phyloP scores from a whole-genome alignment of 169 alveolate species.

The Eimeria zaria region DNA sequence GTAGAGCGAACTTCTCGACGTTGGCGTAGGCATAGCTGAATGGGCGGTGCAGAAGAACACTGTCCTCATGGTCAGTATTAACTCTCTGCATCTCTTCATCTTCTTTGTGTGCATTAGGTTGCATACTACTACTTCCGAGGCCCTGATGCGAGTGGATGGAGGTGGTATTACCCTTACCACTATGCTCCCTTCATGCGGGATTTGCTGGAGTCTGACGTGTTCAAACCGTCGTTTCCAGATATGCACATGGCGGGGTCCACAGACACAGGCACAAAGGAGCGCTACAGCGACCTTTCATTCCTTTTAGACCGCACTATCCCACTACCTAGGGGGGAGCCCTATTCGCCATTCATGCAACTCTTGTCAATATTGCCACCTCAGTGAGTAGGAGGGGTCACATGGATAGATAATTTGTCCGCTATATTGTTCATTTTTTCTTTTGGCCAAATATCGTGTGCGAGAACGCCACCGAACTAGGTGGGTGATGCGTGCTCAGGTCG shows the following conservation, averaged over 20 bases:
- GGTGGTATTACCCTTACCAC: conserved; percentile 99
- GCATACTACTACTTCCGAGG: conserved; percentile 85
- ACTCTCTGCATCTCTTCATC: background rate
- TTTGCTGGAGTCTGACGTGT: conserved; percentile 89
- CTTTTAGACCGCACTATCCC: conserved; percentile 37
- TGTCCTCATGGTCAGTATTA: background rate
- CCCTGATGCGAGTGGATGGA: conserved; percentile 94
- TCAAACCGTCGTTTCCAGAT: conserved; percentile 34
- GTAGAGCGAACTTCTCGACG: background rate
- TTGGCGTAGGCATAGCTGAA: background rate
- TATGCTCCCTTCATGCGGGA: conserved; percentile 99
- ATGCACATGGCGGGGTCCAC: background rate
- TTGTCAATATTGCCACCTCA: conserved; percentile 98
- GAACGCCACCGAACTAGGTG: background rate
- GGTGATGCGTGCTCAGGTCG: conserved; percentile 43
- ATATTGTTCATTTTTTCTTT: background rate
- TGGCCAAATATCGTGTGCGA: background rate
- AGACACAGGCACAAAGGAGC: background rate
- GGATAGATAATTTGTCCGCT: background rate
- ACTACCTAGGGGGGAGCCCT: conserved; percentile 94
- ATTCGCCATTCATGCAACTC: conserved; percentile 98
- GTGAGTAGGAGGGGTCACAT: conserved; percentile 73
- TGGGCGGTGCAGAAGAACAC: background rate
- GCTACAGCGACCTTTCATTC: background rate
- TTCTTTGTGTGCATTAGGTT: conserved; percentile 41